phyloP scores from a whole-genome alignment of 352 stramenopile genomes.

The Pythium guiyangense region DNA sequence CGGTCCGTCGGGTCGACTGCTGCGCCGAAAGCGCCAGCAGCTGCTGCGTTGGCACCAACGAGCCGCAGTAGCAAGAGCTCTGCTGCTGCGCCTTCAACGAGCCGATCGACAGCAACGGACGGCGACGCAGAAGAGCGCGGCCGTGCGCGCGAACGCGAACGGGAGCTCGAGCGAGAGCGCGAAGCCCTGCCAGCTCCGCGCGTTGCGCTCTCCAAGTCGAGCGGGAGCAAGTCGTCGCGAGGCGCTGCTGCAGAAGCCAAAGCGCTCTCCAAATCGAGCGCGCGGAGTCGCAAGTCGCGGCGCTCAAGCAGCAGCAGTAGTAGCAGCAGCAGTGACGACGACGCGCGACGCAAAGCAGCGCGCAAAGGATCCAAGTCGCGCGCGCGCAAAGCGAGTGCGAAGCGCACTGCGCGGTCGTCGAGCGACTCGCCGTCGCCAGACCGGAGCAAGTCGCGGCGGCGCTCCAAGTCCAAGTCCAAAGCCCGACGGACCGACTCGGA shows the following conservation, averaged over 20 bases:
- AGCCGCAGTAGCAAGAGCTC: background rate
- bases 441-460: background rate
- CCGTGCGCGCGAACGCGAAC: constrained; percentile 1
- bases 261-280: constrained; percentile 42
- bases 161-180: constrained; percentile 8
- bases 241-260: constrained; percentile 18
- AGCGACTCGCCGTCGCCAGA: background rate
- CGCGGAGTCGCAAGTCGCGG: constrained; percentile 12
- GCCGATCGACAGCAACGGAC: background rate
- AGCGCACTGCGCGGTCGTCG: constrained; percentile 18
- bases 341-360: background rate
- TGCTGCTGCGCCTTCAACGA: background rate
- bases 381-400: constrained; percentile 15
- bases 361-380: constrained; percentile 5
- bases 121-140: background rate
- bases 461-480: constrained; percentile 8
- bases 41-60: background rate
- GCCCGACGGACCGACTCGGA: constrained; percentile 15
- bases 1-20: constrained; percentile 14
- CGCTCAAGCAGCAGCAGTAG: background rate
- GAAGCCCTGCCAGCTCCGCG: constrained; percentile 9
- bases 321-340: constrained; percentile 1
- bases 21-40: background rate
- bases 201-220: constrained; percentile 3
- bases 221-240: background rate